Base-by-base conservation (phyloP, 768 basidiomycete genomes). In the Mycena belliarum region DNA sequence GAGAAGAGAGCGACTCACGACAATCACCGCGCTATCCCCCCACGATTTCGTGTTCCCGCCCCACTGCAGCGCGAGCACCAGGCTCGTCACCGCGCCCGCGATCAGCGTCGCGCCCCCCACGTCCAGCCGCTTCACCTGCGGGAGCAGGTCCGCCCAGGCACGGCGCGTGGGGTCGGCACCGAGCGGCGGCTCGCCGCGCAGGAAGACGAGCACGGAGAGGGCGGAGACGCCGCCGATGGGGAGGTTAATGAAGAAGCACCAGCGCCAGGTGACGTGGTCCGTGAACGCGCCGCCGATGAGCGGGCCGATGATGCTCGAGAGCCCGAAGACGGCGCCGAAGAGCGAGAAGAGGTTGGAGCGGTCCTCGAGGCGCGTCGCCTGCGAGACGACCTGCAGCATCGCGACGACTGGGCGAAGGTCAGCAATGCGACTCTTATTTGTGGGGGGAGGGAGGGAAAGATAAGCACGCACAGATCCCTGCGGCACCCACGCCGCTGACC, bases 1-100 rank as follows among this genome's bases (percentile, higher is more conserved):
- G n/a, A n/a, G n/a, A n/a, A n/a, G n/a, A n/a, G n/a, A n/a, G n/a
- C n/a, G n/a, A 44, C 50, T 42, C 21, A 66, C 60, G 23, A 50
- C 45, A 24, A 68, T 61, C 49, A 76, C 77, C 4, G 68, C 64
- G 6, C 64, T 69, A 56, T 73, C 70, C 44, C 61, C 63, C 79
- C 79, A 81, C 0, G 73, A 67, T 61, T 75, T 75, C n/a, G 67
- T 63, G 63, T 75, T 74, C 0, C 78, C 78, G n/a, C 77, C 79
- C 74, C 75, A 77, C 47, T 76, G 73, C 1, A 79, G 65, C 4
- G 78, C 72, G 3, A 79, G 66, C 20, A 79, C 68, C 14, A 78
- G 63, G 44, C 65, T 68, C 5, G 72, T 75, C 28, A 77, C 65
- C 12, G 68, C 54, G 12, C 44, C 69, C 40, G 77, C 61, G 46